These are phyloP conservation scores for Gaultheria prostrata DNA, from an alignment of 148 eudicot genomes.

Conservation along the genomic window DNA sequence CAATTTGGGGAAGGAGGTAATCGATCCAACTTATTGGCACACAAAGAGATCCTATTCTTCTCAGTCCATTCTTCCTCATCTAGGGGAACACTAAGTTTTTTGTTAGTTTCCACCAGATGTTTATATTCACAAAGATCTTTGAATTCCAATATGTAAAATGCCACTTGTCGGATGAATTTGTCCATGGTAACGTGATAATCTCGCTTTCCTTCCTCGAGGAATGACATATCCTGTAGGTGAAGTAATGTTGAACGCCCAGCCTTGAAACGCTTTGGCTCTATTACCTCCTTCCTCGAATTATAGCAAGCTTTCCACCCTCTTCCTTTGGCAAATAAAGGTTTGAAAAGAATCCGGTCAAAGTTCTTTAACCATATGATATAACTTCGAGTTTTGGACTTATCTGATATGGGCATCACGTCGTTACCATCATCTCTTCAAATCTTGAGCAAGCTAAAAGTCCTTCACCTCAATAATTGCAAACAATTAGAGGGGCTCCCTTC, in stretches of 20 bases:
- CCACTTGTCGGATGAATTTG: slow-evolving; percentile 13
- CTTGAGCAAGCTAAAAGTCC: slow-evolving; percentile 7
- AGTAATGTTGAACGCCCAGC: not conserved
- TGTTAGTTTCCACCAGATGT: slow-evolving; percentile 10
- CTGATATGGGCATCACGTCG: slow-evolving; percentile 3
- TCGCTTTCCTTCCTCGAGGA: slow-evolving; percentile 18
- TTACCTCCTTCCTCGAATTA: slow-evolving; percentile 10
- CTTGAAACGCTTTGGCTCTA: too few relatives aligned
- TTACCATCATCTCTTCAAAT: slow-evolving; percentile 9
- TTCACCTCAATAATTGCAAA: slow-evolving; percentile 12
- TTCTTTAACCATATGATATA: slow-evolving; percentile 17
- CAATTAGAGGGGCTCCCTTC: slow-evolving; percentile 8
- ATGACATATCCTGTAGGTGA: slow-evolving; percentile 9
- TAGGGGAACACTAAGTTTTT: not conserved
- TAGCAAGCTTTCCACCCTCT: slow-evolving; percentile 16
- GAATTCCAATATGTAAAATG: slow-evolving; percentile 10
- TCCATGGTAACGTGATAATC: slow-evolving; percentile 14
- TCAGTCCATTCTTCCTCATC: slow-evolving; percentile 3
- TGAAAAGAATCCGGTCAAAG: not conserved
- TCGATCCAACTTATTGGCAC: not conserved
- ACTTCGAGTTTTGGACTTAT: slow-evolving; percentile 22
- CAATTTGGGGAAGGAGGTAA: slow-evolving; percentile 7
- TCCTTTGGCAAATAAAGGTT: not conserved
- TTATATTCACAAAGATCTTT: not conserved
- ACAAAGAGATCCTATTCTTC: slow-evolving; percentile 21